Percentiles rank a stretch among this genome's conserved stretches.
These are phyloP conservation scores for Urtica urens DNA, from an alignment of 306 rosid species.

Conservation along the genomic window DNA sequence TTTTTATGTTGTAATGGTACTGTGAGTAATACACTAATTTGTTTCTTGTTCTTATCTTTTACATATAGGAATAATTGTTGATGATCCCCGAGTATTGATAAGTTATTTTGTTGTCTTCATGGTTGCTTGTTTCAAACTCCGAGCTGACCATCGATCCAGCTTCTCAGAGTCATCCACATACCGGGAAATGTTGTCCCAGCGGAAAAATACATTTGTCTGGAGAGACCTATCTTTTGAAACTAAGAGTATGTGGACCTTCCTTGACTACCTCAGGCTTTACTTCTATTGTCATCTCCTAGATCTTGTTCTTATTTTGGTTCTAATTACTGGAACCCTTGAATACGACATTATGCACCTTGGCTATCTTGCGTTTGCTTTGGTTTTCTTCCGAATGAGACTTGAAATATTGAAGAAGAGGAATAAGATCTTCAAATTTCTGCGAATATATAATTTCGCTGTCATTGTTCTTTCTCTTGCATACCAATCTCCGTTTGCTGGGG, in stretches of 20 bases:
- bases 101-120: constrained; percentile 84
- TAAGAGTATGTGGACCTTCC: constrained; percentile 97
- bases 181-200: constrained; percentile 66
- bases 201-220: constrained; percentile 69
- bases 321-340: constrained; percentile 95
- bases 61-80: constrained; percentile 57
- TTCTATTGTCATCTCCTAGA: constrained; percentile 88
- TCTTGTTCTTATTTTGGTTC: constrained; percentile 72
- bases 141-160: constrained; percentile 56
- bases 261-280: constrained; percentile 91
- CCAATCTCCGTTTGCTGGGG: constrained; percentile 91
- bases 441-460: constrained; percentile 75
- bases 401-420: constrained; percentile 90
- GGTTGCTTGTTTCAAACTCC: constrained; percentile 91
- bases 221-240: constrained; percentile 96
- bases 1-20: too few relatives aligned
- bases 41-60: constrained; percentile 10
- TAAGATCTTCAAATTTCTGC: constrained; percentile 78
- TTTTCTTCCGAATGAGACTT: constrained; percentile 87
- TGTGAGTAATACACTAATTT: too few relatives aligned
- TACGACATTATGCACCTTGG: constrained; percentile 96
- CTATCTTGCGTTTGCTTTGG: constrained; percentile 91
- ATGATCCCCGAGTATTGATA: constrained; percentile 71
- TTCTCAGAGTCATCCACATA: constrained; percentile 61
- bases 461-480: constrained; percentile 85